Evolutionary conservation across 768 basidiomycete species (phyloP), one percentile per base, ranked within the genome.

Genomic region (Boletellus ananas): DNA sequence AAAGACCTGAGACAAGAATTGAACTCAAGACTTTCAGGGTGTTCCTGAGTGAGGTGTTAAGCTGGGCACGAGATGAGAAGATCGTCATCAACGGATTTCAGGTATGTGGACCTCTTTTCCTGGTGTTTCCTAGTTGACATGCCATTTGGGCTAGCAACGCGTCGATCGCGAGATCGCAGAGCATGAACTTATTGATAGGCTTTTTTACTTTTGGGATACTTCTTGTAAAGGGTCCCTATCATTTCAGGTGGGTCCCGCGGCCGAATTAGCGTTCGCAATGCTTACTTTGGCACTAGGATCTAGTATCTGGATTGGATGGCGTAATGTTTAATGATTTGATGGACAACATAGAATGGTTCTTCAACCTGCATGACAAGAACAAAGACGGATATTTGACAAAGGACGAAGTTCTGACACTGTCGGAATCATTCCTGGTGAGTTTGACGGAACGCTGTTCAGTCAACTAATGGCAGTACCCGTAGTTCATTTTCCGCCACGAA

Each of bases 311-410:
- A 1, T 74, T 98, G 43, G 87, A 96, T 58, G 86, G 86, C 2
- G 89, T 96, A 39, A 90, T 97, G 81, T 88, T 90, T 72, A 94
- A 91, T 56, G 96, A 97, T 67, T 72, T 99, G 57, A 97, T 98
- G 96, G 90, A 94, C 50, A 95, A 91, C 58, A 95, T 98, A 60
- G 91, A 96, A 66, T 99, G 95, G 95, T 95, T 98, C 72, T 97
- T 98, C 72, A 88, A 87, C 58, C 67, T 98, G 43, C 91, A 95
- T 54, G 93, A 94, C 70, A 94, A 94, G 70, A 89, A 99, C 68
- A 92, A 92, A 59, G 96, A 99, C 64, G 94, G 95, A 1, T 93
- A 76, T 66, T 70, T 99, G 54, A 94, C 94, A 3, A 97, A 95
- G 69, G 95, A 98, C 61, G 96, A 99, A 65, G 90, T 98, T 17